These are phyloP conservation scores for Candida gorgasii DNA, from an alignment of 805 yeast species.

Conservation along the genomic window DNA sequence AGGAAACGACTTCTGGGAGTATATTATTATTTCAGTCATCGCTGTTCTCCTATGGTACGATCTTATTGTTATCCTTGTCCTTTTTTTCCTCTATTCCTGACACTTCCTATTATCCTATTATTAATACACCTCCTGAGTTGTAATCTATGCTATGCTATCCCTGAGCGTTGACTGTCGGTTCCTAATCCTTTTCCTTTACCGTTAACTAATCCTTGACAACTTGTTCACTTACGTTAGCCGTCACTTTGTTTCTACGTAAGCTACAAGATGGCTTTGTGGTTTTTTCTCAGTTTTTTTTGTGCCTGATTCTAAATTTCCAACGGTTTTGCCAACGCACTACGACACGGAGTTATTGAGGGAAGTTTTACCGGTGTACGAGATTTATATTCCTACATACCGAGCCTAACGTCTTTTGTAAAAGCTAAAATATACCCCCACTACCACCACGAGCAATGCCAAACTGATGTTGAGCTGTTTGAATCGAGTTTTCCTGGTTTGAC, in stretches of 20 bases:
- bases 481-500: constrained; percentile 24
- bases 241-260: no score
- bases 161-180: no score
- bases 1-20: not conserved
- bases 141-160: not conserved
- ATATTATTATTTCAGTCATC: constrained; percentile 11
- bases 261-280: constrained; percentile 6
- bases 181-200: not conserved
- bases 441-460: constrained; percentile 11
- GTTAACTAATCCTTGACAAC: not conserved
- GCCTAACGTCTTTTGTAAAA: not conserved
- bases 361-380: not conserved
- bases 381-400: no score
- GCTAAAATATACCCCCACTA: constrained; percentile 12
- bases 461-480: constrained; percentile 29
- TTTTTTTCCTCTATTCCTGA: not conserved
- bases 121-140: no score
- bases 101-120: not conserved
- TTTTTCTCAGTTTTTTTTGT: constrained; percentile 7
- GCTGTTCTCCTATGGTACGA: no score
- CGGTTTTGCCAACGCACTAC: constrained; percentile 8
- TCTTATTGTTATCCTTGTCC: not conserved
- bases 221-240: no score
- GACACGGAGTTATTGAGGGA: not conserved
- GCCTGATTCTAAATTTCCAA: constrained; percentile 8